phyloP scores from a whole-genome alignment of 2,329 filamentous ascomycete species.

The Mycocentrospora acerina region DNA sequence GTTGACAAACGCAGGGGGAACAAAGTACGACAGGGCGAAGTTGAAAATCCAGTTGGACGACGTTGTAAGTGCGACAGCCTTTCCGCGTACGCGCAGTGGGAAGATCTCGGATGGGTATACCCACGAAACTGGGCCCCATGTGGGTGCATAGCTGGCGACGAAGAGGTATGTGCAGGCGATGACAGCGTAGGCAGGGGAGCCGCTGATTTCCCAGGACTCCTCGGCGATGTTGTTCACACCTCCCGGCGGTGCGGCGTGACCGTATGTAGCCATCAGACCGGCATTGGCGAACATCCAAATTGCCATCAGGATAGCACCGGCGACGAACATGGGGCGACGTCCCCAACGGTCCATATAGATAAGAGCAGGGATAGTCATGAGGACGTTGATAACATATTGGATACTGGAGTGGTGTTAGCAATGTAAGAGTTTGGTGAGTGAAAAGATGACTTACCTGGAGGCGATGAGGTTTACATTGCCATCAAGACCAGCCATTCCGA shows the following conservation, averaged over 20 bases:
- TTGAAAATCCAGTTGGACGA: conserved; percentile 63
- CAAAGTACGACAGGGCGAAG: conserved; percentile 58
- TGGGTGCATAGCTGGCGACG: conserved; percentile 67
- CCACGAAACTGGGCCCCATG: conserved; percentile 62
- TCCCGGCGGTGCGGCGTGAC: conserved; percentile 44
- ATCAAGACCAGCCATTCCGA: conserved; percentile 69
- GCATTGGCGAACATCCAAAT: conserved; percentile 64
- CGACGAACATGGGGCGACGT: conserved; percentile 66
- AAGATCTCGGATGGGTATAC: conserved; percentile 64
- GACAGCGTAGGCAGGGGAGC: conserved; percentile 51
- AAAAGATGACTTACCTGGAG: conserved; percentile 37
- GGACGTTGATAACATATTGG: conserved; percentile 76
- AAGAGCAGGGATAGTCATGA: conserved; percentile 75
- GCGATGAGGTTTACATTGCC: conserved; percentile 62
- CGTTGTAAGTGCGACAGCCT: conserved; percentile 63
- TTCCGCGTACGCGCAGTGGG: conserved; percentile 63
- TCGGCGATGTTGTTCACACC: conserved; percentile 46
- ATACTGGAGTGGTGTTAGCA: conserved; percentile 49
- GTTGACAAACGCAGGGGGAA: conserved; percentile 60
- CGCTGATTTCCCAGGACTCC: conserved; percentile 44
- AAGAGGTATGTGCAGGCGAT: conserved; percentile 73
- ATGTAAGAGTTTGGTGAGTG: no score
- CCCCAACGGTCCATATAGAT: conserved; percentile 76
- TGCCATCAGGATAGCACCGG: conserved; percentile 66
- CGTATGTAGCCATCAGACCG: conserved; percentile 62